These are phyloP conservation scores for Neurospora pannonica DNA, from an alignment of 495 filamentous ascomycete genomes.

Conservation along the genomic window DNA sequence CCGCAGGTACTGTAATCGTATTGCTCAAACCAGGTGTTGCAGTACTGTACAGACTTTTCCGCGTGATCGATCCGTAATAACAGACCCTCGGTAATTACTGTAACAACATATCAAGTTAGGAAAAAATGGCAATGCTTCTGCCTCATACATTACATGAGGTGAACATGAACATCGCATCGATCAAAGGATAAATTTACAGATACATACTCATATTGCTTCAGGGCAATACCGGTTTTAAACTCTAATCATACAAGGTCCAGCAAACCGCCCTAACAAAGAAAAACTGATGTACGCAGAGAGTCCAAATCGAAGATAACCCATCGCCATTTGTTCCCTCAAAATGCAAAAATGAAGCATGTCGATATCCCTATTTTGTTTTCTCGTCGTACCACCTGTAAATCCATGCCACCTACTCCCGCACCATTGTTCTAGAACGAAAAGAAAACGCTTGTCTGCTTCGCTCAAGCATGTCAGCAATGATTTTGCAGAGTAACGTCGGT, in stretches of 20 bases:
- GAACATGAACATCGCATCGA: neutral
- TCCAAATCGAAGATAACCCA: neutral
- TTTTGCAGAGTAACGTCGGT: neutral
- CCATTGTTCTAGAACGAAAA: neutral
- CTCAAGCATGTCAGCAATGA: neutral
- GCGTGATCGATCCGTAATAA: neutral
- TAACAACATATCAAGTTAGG: neutral
- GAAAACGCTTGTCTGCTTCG: neutral
- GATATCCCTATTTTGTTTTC: neutral
- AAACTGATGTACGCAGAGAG: neutral
- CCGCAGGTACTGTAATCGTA: neutral
- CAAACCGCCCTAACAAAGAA: neutral
- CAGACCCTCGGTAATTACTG: neutral
- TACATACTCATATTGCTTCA: neutral
- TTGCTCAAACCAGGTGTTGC: neutral
- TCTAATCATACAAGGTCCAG: neutral
- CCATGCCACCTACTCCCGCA: neutral
- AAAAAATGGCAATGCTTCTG: neutral
- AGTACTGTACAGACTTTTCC: neutral
- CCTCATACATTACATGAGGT: too few species aligned
- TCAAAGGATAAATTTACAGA: neutral
- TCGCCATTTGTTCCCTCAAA: neutral
- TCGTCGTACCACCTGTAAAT: neutral
- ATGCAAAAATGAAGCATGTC: neutral
- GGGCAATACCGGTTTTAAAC: neutral